Percentiles rank a stretch among this genome's conserved stretches.
These are phyloP conservation scores for Aureobasidium lini DNA, from an alignment of 2,329 filamentous ascomycete genomes.

Conservation along the genomic window DNA sequence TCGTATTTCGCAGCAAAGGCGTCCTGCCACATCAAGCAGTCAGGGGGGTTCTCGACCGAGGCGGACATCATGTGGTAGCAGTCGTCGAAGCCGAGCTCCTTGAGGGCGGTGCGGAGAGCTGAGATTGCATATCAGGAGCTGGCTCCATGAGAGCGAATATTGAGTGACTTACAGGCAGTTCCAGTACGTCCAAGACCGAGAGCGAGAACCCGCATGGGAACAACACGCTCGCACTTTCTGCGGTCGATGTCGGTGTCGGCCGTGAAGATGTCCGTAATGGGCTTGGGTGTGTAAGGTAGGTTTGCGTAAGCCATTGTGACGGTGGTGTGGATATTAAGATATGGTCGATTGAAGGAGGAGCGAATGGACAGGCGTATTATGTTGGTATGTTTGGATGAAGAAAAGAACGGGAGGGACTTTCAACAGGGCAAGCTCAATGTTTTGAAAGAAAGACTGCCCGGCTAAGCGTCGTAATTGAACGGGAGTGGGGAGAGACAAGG, in stretches of 20 bases:
- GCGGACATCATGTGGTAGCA: slow-evolving; percentile 69
- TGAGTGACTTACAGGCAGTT: slow-evolving; percentile 51
- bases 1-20: slow-evolving; percentile 58
- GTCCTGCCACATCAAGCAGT: slow-evolving; percentile 63
- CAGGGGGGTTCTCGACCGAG: slow-evolving; percentile 60
- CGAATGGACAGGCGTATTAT: neutral
- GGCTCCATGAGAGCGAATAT: neutral
- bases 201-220: slow-evolving; percentile 66
- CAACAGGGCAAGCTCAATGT: neutral
- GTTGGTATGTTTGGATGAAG: neutral
- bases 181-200: slow-evolving; percentile 64
- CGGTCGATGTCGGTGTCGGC: slow-evolving; percentile 61
- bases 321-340: slow-evolving; percentile 1
- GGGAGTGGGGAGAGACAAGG: neutral
- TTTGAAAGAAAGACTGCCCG: neutral
- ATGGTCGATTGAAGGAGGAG: neutral
- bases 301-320: slow-evolving; percentile 31
- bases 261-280: slow-evolving; percentile 55
- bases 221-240: slow-evolving; percentile 55
- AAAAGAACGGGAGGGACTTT: neutral
- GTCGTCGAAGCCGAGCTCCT: slow-evolving; percentile 58
- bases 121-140: neutral
- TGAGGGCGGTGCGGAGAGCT: slow-evolving; percentile 59
- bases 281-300: slow-evolving; percentile 37
- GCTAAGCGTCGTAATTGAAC: slow-evolving; percentile 5